Percentiles rank a stretch among this genome's conserved stretches.
Conservation (phyloP, 257 asterid species). For the Gentiana dahurica region DNA sequence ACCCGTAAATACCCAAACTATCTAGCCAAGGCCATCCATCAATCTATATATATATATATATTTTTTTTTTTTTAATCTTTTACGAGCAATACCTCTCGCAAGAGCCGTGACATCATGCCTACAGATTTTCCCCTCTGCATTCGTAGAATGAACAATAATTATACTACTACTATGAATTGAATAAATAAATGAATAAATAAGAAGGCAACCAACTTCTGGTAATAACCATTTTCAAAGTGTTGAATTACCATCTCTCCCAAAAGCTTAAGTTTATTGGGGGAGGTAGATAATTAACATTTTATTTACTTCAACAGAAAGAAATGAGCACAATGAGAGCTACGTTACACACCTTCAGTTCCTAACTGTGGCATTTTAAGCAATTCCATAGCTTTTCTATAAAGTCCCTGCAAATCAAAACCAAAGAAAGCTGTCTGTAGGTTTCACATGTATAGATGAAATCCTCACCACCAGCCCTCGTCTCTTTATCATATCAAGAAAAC, state of each 20-base stretch:
- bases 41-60: neutral
- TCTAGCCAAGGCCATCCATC: neutral
- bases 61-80: neutral
- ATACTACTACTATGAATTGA: too few species aligned
- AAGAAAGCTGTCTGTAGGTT: too few species aligned
- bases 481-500: constrained; percentile 4
- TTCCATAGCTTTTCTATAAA: constrained; percentile 78
- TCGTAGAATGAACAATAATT: constrained; percentile 13
- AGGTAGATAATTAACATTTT: neutral
- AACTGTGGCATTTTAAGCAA: constrained; percentile 73
- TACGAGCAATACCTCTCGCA: constrained; percentile 54
- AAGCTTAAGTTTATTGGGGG: too few species aligned
- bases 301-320: neutral
- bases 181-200: neutral
- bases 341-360: constrained; percentile 42
- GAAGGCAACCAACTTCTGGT: neutral
- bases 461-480: too few species aligned
- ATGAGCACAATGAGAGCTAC: neutral
- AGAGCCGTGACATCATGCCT: constrained; percentile 68
- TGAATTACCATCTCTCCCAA: too few species aligned
- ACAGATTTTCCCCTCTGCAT: constrained; percentile 20
- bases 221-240: too few species aligned
- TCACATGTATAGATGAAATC: too few species aligned
- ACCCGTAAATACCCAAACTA: too few species aligned
- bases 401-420: constrained; percentile 43